phyloP scores from a whole-genome alignment of 1,284 basidiomycete genomes.

The Leccinum insolens region DNA sequence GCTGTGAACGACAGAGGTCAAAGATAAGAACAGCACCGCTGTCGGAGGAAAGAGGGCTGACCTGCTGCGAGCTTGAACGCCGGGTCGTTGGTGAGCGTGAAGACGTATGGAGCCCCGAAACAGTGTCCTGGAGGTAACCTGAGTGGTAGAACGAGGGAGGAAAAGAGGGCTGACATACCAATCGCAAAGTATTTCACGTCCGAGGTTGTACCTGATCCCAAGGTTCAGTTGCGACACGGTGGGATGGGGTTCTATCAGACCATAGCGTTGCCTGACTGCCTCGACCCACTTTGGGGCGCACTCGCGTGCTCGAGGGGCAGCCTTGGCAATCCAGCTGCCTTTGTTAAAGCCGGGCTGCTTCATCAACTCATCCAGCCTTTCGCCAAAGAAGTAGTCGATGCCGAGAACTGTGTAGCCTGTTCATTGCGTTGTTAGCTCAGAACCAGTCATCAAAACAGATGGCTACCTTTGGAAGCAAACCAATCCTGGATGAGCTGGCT shows the following conservation, averaged over 20 bases:
- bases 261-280: conserved; percentile 48
- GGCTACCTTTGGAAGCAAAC: conserved; percentile 51
- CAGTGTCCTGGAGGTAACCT: conserved; percentile 53
- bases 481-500: conserved; percentile 56
- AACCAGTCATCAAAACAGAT: neutral
- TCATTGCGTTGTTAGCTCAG: neutral
- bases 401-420: conserved; percentile 56
- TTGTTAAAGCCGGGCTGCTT: conserved; percentile 43
- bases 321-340: conserved; percentile 42
- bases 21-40: neutral
- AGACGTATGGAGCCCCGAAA: conserved; percentile 57
- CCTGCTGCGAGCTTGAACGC: conserved; percentile 46
- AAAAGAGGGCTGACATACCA: conserved; percentile 26
- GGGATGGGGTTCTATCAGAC: conserved; percentile 22
- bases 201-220: conserved; percentile 21
- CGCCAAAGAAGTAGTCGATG: conserved; percentile 60
- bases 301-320: conserved; percentile 38
- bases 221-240: neutral
- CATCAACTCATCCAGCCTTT: conserved; percentile 42
- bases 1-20: conserved; percentile 32
- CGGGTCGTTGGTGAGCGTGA: conserved; percentile 46
- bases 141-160: neutral
- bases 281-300: conserved; percentile 52
- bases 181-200: conserved; percentile 41
- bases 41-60: conserved; percentile 22